Percentiles rank a stretch among this genome's conserved stretches.
Conservation (phyloP, 1,284 basidiomycete species). For the Ustilago esculenta region DNA sequence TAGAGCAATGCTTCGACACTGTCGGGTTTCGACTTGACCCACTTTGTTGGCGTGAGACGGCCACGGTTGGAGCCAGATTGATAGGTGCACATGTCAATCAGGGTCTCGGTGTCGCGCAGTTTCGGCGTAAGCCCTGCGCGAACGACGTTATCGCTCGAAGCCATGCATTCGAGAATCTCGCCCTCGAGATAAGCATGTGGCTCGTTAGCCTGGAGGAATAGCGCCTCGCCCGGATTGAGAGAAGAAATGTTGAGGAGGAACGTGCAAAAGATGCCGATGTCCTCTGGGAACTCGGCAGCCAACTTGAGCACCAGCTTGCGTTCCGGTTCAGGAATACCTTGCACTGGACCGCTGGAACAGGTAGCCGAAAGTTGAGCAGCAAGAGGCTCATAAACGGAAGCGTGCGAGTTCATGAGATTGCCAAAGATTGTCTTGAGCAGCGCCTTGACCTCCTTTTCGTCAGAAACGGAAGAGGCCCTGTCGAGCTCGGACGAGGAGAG, state of each 20-base stretch:
- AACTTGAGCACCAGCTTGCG: conserved; percentile 77
- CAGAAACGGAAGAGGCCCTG: neutral
- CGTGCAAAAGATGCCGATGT: conserved; percentile 92
- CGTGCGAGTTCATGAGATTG: conserved; percentile 45
- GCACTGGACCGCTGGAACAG: conserved; percentile 1
- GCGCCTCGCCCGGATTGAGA: conserved; percentile 84
- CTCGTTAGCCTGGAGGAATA: conserved; percentile 93
- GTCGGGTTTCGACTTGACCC: neutral
- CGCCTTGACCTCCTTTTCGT: conserved; percentile 19
- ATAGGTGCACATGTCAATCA: conserved; percentile 89
- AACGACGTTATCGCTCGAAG: conserved; percentile 85
- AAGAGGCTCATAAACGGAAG: conserved; percentile 6
- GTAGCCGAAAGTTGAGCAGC: conserved; percentile 20
- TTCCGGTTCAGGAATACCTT: conserved; percentile 27
- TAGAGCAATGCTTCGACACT: conserved; percentile 72
- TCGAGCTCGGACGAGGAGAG: conserved; percentile 7
- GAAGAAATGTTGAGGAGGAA: conserved; percentile 89
- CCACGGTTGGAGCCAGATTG: conserved; percentile 69
- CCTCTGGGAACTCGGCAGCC: conserved; percentile 84
- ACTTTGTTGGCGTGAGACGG: conserved; percentile 70
- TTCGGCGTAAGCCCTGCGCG: conserved; percentile 98
- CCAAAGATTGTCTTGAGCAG: conserved; percentile 48
- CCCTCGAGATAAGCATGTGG: conserved; percentile 91
- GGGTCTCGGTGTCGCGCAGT: conserved; percentile 88
- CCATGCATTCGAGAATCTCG: conserved; percentile 66